Evolutionary conservation across 1,284 basidiomycete genomes (phyloP).

Genomic region (Tilletia indica): DNA sequence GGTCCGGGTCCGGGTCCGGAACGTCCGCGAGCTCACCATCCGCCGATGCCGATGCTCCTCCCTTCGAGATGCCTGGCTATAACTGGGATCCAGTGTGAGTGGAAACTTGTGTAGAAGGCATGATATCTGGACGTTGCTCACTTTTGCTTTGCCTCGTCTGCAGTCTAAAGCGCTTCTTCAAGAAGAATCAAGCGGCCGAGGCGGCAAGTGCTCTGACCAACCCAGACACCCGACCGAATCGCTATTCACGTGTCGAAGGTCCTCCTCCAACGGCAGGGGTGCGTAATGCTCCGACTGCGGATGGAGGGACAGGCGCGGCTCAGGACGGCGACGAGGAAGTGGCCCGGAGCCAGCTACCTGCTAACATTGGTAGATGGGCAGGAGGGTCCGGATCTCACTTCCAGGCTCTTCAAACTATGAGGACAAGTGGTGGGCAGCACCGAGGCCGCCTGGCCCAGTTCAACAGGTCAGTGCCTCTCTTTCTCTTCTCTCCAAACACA

Average conservation of each 20-base stretch:
- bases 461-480: background rate
- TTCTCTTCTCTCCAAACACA: background rate
- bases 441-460: background rate
- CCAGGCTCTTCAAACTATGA: background rate
- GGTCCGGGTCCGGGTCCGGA: too few relatives aligned
- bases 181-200: conserved; percentile 5
- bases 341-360: too few relatives aligned
- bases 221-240: background rate
- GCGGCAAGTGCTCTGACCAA: background rate
- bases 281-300: too few relatives aligned
- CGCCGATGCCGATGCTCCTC: background rate
- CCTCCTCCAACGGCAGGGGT: too few relatives aligned
- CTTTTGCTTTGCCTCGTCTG: background rate
- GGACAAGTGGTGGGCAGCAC: background rate
- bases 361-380: background rate
- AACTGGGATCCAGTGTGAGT: background rate
- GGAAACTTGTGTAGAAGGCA: background rate
- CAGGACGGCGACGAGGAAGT: too few relatives aligned
- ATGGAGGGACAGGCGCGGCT: too few relatives aligned
- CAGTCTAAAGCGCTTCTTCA: conserved; percentile 11
- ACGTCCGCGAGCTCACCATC: background rate
- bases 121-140: background rate
- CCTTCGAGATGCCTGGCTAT: conserved; percentile 4
- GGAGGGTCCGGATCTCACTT: conserved; percentile 1
- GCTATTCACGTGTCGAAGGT: background rate